Percentiles rank a stretch among this genome's conserved stretches.
These are phyloP conservation scores for Thyridium curvatum DNA, from an alignment of 2,329 filamentous ascomycete species.

Conservation along the genomic window DNA sequence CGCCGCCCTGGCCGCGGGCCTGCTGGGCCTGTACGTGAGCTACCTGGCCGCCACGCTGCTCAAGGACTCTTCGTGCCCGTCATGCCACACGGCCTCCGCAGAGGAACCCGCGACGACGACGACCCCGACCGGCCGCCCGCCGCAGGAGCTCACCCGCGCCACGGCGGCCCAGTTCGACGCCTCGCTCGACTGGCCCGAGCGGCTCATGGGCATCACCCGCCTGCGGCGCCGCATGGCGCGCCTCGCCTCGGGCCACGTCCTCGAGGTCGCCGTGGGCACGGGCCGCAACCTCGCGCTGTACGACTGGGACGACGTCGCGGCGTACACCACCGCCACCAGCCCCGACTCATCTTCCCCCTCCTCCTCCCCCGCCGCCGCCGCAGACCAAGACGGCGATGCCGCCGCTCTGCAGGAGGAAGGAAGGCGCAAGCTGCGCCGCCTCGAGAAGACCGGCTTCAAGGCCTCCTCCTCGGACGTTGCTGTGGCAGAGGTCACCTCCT, in stretches of 20 bases:
- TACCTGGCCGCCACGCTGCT: constrained; percentile 11
- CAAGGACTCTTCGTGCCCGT: constrained; percentile 4
- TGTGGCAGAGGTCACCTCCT: constrained; percentile 35
- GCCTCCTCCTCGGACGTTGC: neutral
- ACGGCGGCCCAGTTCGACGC: constrained; percentile 50
- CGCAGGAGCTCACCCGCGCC: constrained; percentile 29
- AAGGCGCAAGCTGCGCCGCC: constrained; percentile 1
- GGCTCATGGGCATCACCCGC: constrained; percentile 46
- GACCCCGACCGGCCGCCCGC: constrained; percentile 41
- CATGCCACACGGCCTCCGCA: neutral
- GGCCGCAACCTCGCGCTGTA: constrained; percentile 56
- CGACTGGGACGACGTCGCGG: constrained; percentile 38
- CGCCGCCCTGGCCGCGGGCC: constrained; percentile 12
- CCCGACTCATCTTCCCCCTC: no score
- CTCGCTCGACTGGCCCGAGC: constrained; percentile 51
- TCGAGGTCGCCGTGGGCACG: constrained; percentile 58
- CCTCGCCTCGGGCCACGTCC: constrained; percentile 47
- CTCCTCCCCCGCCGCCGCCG: constrained; percentile 2
- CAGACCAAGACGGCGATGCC: constrained; percentile 7
- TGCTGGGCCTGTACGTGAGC: constrained; percentile 12
- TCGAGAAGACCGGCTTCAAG: constrained; percentile 3
- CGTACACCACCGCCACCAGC: constrained; percentile 8
- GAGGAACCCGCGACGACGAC: constrained; percentile 30
- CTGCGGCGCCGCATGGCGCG: constrained; percentile 43
- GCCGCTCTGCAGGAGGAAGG: constrained; percentile 9